Conservation (phyloP, 176 grass and related monocot genomes). For the Rhynchospora pubera region DNA sequence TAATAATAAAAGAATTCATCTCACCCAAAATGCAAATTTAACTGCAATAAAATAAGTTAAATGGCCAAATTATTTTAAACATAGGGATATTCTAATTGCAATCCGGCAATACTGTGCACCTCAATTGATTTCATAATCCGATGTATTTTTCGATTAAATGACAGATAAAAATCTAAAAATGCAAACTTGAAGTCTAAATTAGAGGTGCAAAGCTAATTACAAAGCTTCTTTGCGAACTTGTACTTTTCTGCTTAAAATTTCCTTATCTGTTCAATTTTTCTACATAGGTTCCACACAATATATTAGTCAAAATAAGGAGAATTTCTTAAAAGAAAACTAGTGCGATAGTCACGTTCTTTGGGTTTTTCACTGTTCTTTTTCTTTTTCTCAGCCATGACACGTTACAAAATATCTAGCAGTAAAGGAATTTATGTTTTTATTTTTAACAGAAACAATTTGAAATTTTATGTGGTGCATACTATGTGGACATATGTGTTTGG, state of each 20-base stretch:
- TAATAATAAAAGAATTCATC: not conserved
- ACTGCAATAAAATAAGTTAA: not conserved
- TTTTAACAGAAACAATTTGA: not conserved
- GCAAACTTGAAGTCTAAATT: not conserved
- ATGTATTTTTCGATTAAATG: not conserved
- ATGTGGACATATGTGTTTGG: not conserved
- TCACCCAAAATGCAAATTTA: not conserved
- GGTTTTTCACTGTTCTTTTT: not conserved
- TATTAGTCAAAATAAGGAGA: not conserved
- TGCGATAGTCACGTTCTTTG: not conserved
- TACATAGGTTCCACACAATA: not conserved
- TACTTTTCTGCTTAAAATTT: not conserved
- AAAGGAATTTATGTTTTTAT: not conserved
- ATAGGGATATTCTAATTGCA: not conserved
- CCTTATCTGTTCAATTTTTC: not conserved
- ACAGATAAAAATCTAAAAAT: not conserved
- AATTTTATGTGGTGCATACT: not conserved
- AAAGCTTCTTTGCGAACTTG: not conserved
- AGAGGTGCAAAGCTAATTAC: too few species aligned
- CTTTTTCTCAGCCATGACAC: not conserved
- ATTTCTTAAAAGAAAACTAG: not conserved
- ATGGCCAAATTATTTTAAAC: not conserved
- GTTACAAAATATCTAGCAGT: not conserved
- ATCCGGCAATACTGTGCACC: not conserved
- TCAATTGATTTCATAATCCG: not conserved